Evolutionary conservation across 192 early-diverging fungal genomes (phyloP).

Genomic region (Physocladia obscura): DNA sequence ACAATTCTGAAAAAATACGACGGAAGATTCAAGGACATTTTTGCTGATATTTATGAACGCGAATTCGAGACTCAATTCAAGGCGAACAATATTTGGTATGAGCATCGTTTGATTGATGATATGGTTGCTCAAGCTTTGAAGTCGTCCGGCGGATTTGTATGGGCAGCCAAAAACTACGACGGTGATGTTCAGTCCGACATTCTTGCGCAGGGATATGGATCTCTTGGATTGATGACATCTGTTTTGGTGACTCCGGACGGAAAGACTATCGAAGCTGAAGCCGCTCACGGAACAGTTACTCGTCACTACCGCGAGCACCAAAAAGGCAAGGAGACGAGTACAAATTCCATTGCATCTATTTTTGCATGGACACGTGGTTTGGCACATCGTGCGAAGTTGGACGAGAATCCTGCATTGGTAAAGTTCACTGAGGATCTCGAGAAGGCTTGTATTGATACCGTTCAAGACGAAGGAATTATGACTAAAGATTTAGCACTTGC

Average conservation of each 20-base stretch:
- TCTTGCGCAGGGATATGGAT: slow-evolving; percentile 94
- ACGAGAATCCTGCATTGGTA: slow-evolving; percentile 72
- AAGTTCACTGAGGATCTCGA: slow-evolving; percentile 81
- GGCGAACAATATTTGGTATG: slow-evolving; percentile 89
- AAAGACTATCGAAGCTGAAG: slow-evolving; percentile 89
- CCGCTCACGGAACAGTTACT: slow-evolving; percentile 96
- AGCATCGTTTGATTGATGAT: slow-evolving; percentile 97
- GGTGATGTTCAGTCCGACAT: slow-evolving; percentile 95
- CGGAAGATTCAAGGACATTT: slow-evolving; percentile 98
- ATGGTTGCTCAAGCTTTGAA: slow-evolving; percentile 95
- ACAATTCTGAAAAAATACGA: slow-evolving; percentile 97
- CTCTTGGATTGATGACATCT: slow-evolving; percentile 94
- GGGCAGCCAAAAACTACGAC: slow-evolving; percentile 84
- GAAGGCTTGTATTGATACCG: slow-evolving; percentile 82
- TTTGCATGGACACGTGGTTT: slow-evolving; percentile 89
- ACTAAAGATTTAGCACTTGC: slow-evolving; percentile 97
- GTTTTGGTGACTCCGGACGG: slow-evolving; percentile 91
- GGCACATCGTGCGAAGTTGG: slow-evolving; percentile 91
- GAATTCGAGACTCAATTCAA: slow-evolving; percentile 84
- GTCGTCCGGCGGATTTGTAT: slow-evolving; percentile 89
- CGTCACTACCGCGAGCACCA: slow-evolving; percentile 93
- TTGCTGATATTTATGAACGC: slow-evolving; percentile 82
- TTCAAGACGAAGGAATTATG: slow-evolving; percentile 82
- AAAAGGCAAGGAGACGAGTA: slow-evolving; percentile 87
- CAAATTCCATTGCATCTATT: slow-evolving; percentile 96